A percentile compares a stretch with the other conserved stretches of the same genome.
phyloP scores from a whole-genome alignment of 805 yeast species.

The Ogataea henricii region DNA sequence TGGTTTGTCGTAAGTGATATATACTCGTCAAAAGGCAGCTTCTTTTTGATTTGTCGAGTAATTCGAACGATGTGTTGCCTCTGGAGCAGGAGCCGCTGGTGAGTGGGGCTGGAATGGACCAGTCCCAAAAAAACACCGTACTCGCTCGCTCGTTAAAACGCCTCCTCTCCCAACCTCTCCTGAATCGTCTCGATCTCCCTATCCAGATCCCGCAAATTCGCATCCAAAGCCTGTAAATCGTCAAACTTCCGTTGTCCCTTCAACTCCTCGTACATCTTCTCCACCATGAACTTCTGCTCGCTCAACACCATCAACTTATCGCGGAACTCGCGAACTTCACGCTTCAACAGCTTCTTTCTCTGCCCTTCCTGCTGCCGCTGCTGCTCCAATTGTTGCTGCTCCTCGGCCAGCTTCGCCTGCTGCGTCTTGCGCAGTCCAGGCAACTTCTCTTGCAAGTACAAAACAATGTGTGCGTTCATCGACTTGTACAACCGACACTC shows the following conservation, averaged over 20 bases:
- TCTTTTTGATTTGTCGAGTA: too few species aligned
- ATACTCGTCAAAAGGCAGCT: too few species aligned
- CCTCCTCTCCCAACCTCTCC: constrained; percentile 56
- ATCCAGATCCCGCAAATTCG: constrained; percentile 58
- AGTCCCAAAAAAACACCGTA: not conserved
- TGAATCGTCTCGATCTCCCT: constrained; percentile 49
- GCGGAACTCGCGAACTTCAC: constrained; percentile 57
- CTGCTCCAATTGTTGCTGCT: constrained; percentile 12
- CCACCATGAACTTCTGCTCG: constrained; percentile 78
- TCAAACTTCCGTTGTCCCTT: constrained; percentile 75
- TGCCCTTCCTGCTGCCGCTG: not conserved
- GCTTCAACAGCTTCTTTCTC: constrained; percentile 47
- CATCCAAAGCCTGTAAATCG: constrained; percentile 62
- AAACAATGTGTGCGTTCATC: constrained; percentile 55
- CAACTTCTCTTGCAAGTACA: constrained; percentile 68
- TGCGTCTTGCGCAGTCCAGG: constrained; percentile 65
- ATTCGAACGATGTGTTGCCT: too few species aligned
- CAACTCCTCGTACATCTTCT: constrained; percentile 60
- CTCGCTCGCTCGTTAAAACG: constrained; percentile 15
- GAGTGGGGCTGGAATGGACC: too few species aligned
- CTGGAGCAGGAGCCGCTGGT: too few species aligned
- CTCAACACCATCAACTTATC: constrained; percentile 84
- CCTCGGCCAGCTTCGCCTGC: constrained; percentile 22
- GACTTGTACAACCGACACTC: constrained; percentile 52
- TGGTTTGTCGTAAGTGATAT: too few species aligned